Percentiles rank a stretch among this genome's conserved stretches.
phyloP scores from a whole-genome alignment of 2,329 filamentous ascomycete genomes.

The Rutstroemia sp. region DNA sequence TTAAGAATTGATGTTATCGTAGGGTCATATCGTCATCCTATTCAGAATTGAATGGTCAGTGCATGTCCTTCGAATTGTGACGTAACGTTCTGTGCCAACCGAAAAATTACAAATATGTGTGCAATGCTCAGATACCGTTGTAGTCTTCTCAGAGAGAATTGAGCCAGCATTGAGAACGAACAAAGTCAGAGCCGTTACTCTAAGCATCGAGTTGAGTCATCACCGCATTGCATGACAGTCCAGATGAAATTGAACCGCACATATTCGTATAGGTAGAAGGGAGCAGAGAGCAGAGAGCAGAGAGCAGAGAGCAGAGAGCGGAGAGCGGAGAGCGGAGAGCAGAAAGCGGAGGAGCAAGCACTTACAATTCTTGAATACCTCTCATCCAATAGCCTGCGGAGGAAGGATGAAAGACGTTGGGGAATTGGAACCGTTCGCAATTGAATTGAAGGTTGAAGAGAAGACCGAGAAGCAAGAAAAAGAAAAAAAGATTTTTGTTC shows the following conservation, averaged over 20 bases:
- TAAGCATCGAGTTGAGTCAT: conserved; percentile 57
- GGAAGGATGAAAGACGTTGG: background rate
- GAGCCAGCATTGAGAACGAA: conserved; percentile 55
- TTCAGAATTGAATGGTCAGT: conserved; percentile 12
- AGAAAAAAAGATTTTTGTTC: background rate
- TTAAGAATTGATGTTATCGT: conserved; percentile 16
- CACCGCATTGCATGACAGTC: conserved; percentile 36
- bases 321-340: background rate
- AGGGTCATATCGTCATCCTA: conserved; percentile 21
- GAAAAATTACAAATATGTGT: conserved; percentile 19
- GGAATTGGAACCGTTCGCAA: background rate
- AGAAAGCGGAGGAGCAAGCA: background rate
- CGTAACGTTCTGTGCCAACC: background rate
- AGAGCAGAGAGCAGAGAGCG: background rate
- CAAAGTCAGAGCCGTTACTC: conserved; percentile 38
- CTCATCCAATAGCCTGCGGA: background rate
- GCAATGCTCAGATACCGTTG: conserved; percentile 87
- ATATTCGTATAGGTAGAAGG: background rate
- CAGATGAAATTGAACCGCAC: background rate
- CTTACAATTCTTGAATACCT: too few species aligned
- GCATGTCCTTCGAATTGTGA: background rate
- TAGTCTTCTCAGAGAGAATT: conserved; percentile 67
- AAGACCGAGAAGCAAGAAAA: background rate
- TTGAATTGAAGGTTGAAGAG: background rate
- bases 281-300: background rate